A percentile compares a stretch with the other conserved stretches of the same genome.
Conservation (phyloP, 164 flowering plant genomes). For the Hamamelis virginiana region DNA sequence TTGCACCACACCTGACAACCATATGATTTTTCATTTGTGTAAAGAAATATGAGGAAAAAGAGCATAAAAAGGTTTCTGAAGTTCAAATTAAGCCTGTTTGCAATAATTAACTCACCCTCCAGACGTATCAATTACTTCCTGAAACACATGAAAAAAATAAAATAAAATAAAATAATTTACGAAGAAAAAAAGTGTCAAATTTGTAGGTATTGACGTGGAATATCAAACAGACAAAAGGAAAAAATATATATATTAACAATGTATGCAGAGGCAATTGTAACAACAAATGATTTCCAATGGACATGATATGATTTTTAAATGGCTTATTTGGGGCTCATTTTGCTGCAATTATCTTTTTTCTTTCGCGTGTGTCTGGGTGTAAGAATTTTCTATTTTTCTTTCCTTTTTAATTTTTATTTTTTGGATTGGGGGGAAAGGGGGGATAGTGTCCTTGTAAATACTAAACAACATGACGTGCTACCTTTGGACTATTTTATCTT, state of each 20-base stretch:
- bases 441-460: no score
- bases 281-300: no score
- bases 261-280: no score
- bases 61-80: not conserved
- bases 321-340: no score
- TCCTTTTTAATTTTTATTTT: no score
- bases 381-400: no score
- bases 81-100: not conserved
- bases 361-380: no score
- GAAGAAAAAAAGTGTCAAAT: not conserved
- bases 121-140: slow-evolving; percentile 89
- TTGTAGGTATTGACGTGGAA: not conserved
- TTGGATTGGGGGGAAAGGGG: no score
- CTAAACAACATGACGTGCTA: no score
- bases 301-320: no score
- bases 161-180: not conserved
- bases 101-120: slow-evolving; percentile 73
- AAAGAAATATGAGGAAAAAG: not conserved
- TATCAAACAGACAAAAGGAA: not conserved
- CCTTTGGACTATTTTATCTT: no score
- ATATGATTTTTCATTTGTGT: not conserved
- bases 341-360: no score
- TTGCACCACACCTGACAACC: slow-evolving; percentile 81
- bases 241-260: not conserved
- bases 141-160: slow-evolving; percentile 24